Evolutionary conservation across 495 filamentous ascomycete species (phyloP).

Genomic region (Lophiostoma macrostomum): DNA sequence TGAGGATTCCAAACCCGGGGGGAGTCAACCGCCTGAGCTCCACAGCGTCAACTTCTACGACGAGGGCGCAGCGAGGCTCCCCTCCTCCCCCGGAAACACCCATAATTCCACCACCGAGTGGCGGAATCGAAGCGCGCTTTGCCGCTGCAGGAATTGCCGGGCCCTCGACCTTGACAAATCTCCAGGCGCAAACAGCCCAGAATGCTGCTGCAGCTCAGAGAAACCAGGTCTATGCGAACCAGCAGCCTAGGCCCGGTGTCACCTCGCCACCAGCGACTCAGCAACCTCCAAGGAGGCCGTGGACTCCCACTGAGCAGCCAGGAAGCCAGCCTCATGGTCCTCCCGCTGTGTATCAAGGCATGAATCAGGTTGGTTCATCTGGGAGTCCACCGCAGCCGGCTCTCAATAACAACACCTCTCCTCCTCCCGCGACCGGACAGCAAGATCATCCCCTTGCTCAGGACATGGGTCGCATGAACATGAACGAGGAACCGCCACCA

Average conservation of each 20-base stretch:
- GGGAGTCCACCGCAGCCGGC: constrained; percentile 38
- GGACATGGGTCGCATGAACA: constrained; percentile 82
- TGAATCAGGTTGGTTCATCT: constrained; percentile 49
- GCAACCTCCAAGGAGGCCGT: constrained; percentile 65
- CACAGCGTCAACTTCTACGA: constrained; percentile 89
- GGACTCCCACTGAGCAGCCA: constrained; percentile 93
- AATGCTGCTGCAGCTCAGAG: constrained; percentile 79
- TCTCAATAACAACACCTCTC: constrained; percentile 10
- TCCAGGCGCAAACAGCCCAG: constrained; percentile 76
- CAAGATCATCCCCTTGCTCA: constrained; percentile 68
- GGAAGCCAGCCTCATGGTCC: constrained; percentile 87
- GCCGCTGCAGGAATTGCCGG: constrained; percentile 86
- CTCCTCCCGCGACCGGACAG: constrained; percentile 29
- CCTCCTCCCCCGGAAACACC: constrained; percentile 95
- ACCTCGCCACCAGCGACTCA: constrained; percentile 40
- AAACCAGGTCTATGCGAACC: constrained; percentile 65
- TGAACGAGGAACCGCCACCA: constrained; percentile 81
- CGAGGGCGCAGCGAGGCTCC: constrained; percentile 84
- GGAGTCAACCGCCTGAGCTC: constrained; percentile 78
- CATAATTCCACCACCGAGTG: constrained; percentile 68
- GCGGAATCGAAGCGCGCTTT: constrained; percentile 84
- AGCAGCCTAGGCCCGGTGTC: constrained; percentile 33
- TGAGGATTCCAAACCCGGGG: constrained; percentile 45
- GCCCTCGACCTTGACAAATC: constrained; percentile 69
- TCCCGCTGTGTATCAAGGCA: constrained; percentile 88